Evolutionary conservation across 2,329 filamentous ascomycete genomes (phyloP).

Genomic region (Nannizziopsis arthrosporioides): DNA sequence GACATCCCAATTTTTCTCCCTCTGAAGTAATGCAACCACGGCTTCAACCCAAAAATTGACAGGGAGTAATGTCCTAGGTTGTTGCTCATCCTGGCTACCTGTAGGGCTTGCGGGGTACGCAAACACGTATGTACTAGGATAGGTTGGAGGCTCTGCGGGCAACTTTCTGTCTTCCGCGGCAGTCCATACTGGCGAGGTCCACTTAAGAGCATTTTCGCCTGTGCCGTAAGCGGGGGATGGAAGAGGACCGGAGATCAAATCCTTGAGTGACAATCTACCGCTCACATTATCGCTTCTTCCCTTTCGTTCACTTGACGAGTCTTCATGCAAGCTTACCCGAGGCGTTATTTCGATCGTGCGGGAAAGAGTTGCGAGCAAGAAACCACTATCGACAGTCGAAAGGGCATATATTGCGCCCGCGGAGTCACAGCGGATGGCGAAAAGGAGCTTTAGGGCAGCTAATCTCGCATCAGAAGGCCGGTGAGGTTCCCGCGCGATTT

Average conservation of each 20-base stretch:
- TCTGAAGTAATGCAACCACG: conserved; percentile 60
- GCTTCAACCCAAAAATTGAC: conserved; percentile 64
- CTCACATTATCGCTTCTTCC: conserved; percentile 26
- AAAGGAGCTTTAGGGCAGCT: conserved; percentile 64
- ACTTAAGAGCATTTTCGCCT: conserved; percentile 24
- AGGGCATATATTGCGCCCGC: conserved; percentile 64
- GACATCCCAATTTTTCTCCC: conserved; percentile 75
- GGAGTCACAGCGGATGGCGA: conserved; percentile 72
- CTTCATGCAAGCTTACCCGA: conserved; percentile 35
- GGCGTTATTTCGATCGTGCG: conserved; percentile 46
- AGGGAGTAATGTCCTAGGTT: conserved; percentile 37
- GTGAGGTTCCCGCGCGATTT: conserved; percentile 48
- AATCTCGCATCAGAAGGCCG: conserved; percentile 59
- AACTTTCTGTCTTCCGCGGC: conserved; percentile 44
- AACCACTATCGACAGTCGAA: conserved; percentile 57
- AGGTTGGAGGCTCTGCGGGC: conserved; percentile 41
- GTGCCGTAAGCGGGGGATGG: conserved; percentile 27
- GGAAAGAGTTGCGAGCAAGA: conserved; percentile 59
- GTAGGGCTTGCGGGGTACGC: conserved; percentile 32
- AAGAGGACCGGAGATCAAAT: conserved; percentile 20
- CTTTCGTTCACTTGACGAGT: conserved; percentile 26
- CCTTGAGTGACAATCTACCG: conserved; percentile 25
- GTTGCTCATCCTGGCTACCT: conserved; percentile 25
- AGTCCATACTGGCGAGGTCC: conserved; percentile 44
- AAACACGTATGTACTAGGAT: conserved; percentile 41